phyloP scores from a whole-genome alignment of 2,329 filamentous ascomycete genomes.

The Calonectria pseudoreteaudii region DNA sequence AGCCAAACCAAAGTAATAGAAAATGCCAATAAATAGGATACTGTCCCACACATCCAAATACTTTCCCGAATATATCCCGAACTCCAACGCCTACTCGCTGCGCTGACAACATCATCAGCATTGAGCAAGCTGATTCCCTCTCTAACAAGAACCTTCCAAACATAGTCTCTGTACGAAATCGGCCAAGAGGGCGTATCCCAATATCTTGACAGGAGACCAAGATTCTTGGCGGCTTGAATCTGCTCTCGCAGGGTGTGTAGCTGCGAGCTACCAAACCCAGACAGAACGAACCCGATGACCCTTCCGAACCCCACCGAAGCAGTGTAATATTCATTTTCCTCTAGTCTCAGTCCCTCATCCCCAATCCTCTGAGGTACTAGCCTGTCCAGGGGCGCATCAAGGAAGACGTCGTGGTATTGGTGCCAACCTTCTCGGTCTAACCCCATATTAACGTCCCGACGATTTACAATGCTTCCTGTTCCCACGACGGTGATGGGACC shows the following conservation, averaged over 20 bases:
- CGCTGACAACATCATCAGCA: conserved; percentile 68
- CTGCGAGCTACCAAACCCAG: conserved; percentile 53
- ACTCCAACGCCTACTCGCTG: conserved; percentile 33
- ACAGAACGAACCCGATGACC: conserved; percentile 61
- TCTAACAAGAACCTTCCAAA: conserved; percentile 66
- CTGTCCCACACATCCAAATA: conserved; percentile 35
- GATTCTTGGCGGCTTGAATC: conserved; percentile 59
- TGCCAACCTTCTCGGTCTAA: conserved; percentile 20
- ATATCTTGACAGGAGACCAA: conserved; percentile 68
- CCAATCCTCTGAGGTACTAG: conserved; percentile 30
- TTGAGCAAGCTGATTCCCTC: conserved; percentile 71
- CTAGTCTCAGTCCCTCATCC: conserved; percentile 16
- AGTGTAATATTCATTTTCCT: conserved; percentile 70
- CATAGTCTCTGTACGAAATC: conserved; percentile 62
- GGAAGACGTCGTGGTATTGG: conserved; percentile 67
- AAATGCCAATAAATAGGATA: conserved; percentile 32
- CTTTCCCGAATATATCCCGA: conserved; percentile 32
- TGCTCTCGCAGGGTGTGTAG: conserved; percentile 56
- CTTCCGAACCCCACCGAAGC: conserved; percentile 68
- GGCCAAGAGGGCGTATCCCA: conserved; percentile 74
- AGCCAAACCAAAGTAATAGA: conserved; percentile 30
- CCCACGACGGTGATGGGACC: conserved; percentile 76
- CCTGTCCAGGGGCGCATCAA: conserved; percentile 70
- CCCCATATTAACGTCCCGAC: conserved; percentile 36
- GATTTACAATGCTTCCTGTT: conserved; percentile 63